Evolutionary conservation across 202 grass and related monocot species (phyloP).

Genomic region (Dendrocalamus latiflorus): DNA sequence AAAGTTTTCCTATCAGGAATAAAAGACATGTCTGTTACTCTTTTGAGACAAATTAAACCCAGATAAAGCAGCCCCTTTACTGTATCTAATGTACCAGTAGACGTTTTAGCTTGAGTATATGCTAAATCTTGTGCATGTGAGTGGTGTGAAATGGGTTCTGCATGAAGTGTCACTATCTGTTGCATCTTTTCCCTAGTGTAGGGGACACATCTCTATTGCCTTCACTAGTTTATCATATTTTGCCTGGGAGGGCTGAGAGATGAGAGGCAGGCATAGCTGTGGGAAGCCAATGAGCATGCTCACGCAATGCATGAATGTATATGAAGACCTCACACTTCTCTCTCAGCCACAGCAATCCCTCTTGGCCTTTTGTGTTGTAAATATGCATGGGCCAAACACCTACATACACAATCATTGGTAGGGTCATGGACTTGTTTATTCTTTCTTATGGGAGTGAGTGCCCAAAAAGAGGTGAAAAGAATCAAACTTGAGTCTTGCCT

Average conservation of each 20-base stretch:
- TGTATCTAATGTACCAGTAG: background rate
- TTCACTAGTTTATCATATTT: constrained; percentile 28
- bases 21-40: background rate
- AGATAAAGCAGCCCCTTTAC: background rate
- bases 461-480: constrained; percentile 22
- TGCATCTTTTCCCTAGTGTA: constrained; percentile 31
- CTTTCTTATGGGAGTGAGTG: constrained; percentile 38
- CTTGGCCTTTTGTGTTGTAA: constrained; percentile 26
- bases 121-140: constrained; percentile 35
- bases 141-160: constrained; percentile 36
- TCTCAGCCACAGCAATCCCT: background rate
- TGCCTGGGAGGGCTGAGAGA: background rate
- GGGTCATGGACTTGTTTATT: constrained; percentile 22
- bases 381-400: constrained; percentile 16
- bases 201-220: constrained; percentile 14
- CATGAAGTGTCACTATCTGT: constrained; percentile 46
- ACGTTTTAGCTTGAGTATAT: background rate
- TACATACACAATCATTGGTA: constrained; percentile 34
- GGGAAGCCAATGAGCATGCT: background rate
- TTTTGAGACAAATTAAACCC: background rate
- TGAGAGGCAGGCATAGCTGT: background rate
- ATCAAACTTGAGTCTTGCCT: background rate
- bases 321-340: background rate
- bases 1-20: background rate
- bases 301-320: background rate